Conservation (phyloP, 2,329 filamentous ascomycete genomes). For the Raffaelea albimanens region DNA sequence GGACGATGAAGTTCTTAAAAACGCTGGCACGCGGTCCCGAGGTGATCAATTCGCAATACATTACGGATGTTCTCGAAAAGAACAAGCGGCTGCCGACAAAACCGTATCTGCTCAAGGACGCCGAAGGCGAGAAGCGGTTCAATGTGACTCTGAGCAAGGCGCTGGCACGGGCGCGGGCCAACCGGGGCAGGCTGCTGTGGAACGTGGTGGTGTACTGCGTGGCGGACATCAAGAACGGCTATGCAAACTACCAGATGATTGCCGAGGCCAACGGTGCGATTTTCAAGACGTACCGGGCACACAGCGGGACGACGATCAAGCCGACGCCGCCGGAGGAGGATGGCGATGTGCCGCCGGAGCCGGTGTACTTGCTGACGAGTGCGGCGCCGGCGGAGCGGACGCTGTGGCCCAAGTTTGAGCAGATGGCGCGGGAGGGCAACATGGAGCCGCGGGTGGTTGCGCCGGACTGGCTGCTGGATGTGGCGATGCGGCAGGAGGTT, state of each 20-base stretch:
- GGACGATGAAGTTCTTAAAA: constrained; percentile 88
- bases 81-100: constrained; percentile 55
- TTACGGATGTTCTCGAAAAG: constrained; percentile 65
- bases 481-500: constrained; percentile 80
- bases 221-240: constrained; percentile 66
- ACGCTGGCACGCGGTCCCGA: constrained; percentile 73
- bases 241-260: constrained; percentile 77
- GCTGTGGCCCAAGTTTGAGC: constrained; percentile 71
- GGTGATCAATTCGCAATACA: constrained; percentile 68
- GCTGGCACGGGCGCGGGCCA: constrained; percentile 60
- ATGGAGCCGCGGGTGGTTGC: constrained; percentile 74
- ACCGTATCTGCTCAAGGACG: constrained; percentile 61
- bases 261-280: constrained; percentile 81
- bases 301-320: constrained; percentile 58
- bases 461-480: constrained; percentile 82
- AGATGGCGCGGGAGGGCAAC: constrained; percentile 67
- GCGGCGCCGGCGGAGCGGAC: constrained; percentile 55
- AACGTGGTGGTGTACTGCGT: constrained; percentile 80
- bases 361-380: constrained; percentile 76
- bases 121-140: constrained; percentile 61
- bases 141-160: constrained; percentile 60
- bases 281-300: constrained; percentile 67
- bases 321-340: constrained; percentile 54
- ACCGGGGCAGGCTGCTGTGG: constrained; percentile 66
- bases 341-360: constrained; percentile 51